phyloP scores from a whole-genome alignment of 176 grass and related monocot species.

The Oryza glaberrima region DNA sequence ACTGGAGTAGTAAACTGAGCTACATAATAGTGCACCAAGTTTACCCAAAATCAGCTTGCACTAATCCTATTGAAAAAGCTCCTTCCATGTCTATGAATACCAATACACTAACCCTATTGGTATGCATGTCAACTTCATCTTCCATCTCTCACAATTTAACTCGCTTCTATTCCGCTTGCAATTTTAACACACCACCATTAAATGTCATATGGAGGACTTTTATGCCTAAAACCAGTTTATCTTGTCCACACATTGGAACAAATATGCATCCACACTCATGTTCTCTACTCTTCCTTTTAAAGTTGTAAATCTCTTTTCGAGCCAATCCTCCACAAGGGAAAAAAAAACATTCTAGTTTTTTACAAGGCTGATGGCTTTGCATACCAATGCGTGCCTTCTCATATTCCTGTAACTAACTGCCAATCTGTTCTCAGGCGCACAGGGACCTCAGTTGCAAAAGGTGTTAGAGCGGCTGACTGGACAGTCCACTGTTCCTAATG shows the following conservation, averaged over 20 bases:
- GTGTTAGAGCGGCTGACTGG: slow-evolving; percentile 84
- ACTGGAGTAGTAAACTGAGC: not conserved
- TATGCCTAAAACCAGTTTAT: not conserved
- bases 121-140: not conserved
- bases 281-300: not conserved
- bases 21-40: not conserved
- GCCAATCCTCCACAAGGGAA: not conserved
- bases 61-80: not conserved
- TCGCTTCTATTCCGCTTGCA: not conserved
- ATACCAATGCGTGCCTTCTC: not conserved
- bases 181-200: not conserved
- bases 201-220: not conserved
- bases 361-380: slow-evolving; percentile 22
- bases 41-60: not conserved
- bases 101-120: not conserved
- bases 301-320: not conserved
- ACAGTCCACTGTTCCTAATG: slow-evolving; percentile 89
- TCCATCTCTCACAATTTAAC: not conserved
- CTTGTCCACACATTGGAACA: not conserved
- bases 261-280: not conserved
- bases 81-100: not conserved
- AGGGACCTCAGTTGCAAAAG: slow-evolving; percentile 87
- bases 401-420: slow-evolving; percentile 19
- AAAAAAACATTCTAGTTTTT: not conserved
- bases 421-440: slow-evolving; percentile 58